phyloP scores from a whole-genome alignment of 768 basidiomycete genomes.

The Collybia sordida region DNA sequence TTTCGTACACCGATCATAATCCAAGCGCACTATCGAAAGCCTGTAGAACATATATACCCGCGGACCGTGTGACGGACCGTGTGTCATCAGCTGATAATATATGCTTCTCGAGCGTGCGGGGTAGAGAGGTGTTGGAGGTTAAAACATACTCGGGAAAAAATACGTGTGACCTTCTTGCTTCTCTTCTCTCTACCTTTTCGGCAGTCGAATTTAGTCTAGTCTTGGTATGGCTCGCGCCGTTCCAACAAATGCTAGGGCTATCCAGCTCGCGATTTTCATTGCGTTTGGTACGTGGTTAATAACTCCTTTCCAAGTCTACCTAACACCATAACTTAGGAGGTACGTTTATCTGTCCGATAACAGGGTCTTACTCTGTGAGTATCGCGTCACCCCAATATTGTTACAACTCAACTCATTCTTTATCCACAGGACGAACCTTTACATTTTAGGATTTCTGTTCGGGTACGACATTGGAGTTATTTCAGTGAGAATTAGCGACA shows the following conservation, averaged over 20 bases:
- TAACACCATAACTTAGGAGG: constrained; percentile 12
- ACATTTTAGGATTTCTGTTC: constrained; percentile 55
- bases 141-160: constrained; percentile 9
- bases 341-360: constrained; percentile 1
- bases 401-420: not conserved
- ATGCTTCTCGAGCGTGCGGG: constrained; percentile 9
- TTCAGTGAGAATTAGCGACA: constrained; percentile 41
- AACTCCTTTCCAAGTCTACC: not conserved
- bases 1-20: no score
- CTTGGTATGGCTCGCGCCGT: constrained; percentile 37
- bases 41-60: no score
- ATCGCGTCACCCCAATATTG: not conserved
- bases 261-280: constrained; percentile 66
- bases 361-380: not conserved
- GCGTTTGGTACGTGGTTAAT: constrained; percentile 59
- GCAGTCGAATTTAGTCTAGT: constrained; percentile 1
- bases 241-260: constrained; percentile 62
- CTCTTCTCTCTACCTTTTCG: constrained; percentile 17
- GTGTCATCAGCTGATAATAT: constrained; percentile 16
- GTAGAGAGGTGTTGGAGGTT: constrained; percentile 2
- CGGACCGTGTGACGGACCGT: constrained; percentile 20
- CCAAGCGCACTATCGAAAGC: no score
- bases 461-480: constrained; percentile 81
- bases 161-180: constrained; percentile 15
- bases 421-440: not conserved